Conservation (phyloP, 108 stramenopile species). For the Fragilaria crotonensis region DNA sequence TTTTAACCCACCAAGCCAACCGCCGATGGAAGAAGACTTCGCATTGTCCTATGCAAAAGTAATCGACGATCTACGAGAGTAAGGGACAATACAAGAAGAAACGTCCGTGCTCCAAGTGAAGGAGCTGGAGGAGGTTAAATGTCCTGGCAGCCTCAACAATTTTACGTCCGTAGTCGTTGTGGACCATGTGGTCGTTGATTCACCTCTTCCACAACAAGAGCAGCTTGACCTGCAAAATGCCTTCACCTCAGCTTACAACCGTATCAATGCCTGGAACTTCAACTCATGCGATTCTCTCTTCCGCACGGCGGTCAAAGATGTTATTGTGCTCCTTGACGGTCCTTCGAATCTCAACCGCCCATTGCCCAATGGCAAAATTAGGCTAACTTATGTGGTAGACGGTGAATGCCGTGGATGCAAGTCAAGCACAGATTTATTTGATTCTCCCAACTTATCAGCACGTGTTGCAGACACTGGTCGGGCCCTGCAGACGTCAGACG, state of each 20-base stretch:
- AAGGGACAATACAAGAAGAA: too few species aligned
- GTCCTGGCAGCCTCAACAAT: neutral
- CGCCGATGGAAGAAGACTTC: neutral
- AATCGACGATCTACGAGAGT: too few species aligned
- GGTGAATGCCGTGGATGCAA: neutral
- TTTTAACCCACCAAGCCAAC: neutral
- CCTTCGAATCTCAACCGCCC: neutral
- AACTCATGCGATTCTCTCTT: neutral
- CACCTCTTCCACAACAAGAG: neutral
- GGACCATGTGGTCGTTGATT: neutral
- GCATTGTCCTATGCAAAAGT: too few species aligned
- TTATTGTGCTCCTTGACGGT: neutral
- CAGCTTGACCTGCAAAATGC: neutral
- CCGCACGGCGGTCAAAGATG: neutral
- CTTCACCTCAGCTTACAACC: neutral
- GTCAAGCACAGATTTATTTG: neutral
- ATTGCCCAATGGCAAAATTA: neutral
- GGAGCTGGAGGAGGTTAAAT: neutral
- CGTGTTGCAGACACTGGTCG: neutral
- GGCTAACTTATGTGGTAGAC: neutral
- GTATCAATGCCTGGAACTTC: neutral
- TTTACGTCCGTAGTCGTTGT: neutral
- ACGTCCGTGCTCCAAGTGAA: too few species aligned
- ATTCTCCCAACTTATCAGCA: neutral
- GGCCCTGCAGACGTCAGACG: neutral